Evolutionary conservation across 2,329 filamentous ascomycete species (phyloP).

Genomic region (Tolypocladium pustulatum): DNA sequence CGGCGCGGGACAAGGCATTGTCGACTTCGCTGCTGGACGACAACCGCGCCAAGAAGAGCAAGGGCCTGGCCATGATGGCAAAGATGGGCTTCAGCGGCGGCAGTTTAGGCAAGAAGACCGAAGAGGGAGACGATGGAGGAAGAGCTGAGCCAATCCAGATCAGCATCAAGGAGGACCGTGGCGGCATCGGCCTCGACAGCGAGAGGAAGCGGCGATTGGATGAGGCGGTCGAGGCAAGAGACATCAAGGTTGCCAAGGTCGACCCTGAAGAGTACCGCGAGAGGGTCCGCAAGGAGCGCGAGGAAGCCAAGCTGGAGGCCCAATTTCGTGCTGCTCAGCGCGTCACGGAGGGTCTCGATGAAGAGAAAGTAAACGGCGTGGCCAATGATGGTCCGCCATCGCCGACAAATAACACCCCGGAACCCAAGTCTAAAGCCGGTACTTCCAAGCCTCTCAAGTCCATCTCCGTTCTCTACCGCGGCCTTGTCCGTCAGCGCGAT

Average conservation of each 20-base stretch:
- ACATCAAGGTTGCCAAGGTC: slow-evolving; percentile 49
- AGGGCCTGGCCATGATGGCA: slow-evolving; percentile 93
- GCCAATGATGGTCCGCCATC: not conserved
- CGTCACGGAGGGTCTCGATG: slow-evolving; percentile 67
- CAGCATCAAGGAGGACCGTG: slow-evolving; percentile 65
- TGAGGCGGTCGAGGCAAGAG: slow-evolving; percentile 43
- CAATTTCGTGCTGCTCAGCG: slow-evolving; percentile 71
- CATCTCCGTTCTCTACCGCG: slow-evolving; percentile 72
- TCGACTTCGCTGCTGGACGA: slow-evolving; percentile 59
- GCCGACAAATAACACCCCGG: not conserved
- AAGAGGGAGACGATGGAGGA: slow-evolving; percentile 25
- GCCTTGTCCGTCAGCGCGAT: slow-evolving; percentile 58
- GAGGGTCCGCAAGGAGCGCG: slow-evolving; percentile 58
- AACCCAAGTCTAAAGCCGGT: not conserved
- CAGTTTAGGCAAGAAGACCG: slow-evolving; percentile 53
- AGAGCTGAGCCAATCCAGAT: slow-evolving; percentile 63
- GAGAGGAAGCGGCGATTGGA: slow-evolving; percentile 70
- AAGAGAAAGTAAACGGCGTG: slow-evolving; percentile 29
- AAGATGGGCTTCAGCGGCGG: slow-evolving; percentile 85
- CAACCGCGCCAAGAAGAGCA: slow-evolving; percentile 52
- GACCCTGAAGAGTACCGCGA: slow-evolving; percentile 65
- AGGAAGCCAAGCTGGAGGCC: slow-evolving; percentile 56
- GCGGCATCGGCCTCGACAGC: slow-evolving; percentile 73
- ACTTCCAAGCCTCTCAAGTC: slow-evolving; percentile 46
- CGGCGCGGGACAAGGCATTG: slow-evolving; percentile 65